These are phyloP conservation scores for Chaetomium olivaceum DNA, from an alignment of 2,329 filamentous ascomycete genomes.

Conservation along the genomic window DNA sequence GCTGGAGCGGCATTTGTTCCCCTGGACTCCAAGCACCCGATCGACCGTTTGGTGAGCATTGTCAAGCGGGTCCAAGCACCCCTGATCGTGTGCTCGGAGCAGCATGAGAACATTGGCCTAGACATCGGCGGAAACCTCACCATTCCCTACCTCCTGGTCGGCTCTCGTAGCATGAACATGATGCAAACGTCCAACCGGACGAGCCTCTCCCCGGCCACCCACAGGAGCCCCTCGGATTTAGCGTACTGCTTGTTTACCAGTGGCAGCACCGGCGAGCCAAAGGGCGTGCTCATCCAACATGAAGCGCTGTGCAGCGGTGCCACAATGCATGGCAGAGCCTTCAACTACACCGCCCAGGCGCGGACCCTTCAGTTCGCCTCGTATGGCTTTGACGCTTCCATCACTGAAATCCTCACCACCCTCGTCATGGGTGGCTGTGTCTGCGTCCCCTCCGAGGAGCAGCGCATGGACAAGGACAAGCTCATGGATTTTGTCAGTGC, in stretches of 20 bases:
- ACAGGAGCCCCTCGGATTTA: conserved; percentile 12
- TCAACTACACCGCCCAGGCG: conserved; percentile 6
- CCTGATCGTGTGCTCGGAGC: conserved; percentile 22
- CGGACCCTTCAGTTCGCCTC: conserved; percentile 23
- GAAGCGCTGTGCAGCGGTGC: conserved; percentile 16
- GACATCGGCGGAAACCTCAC: conserved; percentile 1
- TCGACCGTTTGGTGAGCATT: conserved; percentile 39
- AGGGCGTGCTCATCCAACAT: conserved; percentile 26
- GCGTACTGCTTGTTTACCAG: conserved; percentile 52
- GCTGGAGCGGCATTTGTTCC: conserved; percentile 38
- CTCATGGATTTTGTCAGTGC: conserved; percentile 34
- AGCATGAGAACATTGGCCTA: conserved; percentile 9
- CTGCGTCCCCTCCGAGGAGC: conserved; percentile 20
- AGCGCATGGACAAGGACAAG: conserved; percentile 36
- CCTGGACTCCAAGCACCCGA: conserved; percentile 42
- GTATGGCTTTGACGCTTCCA: conserved; percentile 20
- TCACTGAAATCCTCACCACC: conserved; percentile 20
- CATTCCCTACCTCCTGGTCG: conserved; percentile 7
- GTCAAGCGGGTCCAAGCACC: conserved; percentile 34
- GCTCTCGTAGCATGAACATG: not conserved
- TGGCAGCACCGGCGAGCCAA: conserved; percentile 53
- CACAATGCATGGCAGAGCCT: conserved; percentile 11
- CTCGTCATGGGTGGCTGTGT: conserved; percentile 22
- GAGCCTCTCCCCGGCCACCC: not conserved
- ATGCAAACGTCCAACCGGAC: not conserved